These are phyloP conservation scores for Epichloe scottii DNA, from an alignment of 2,329 filamentous ascomycete genomes.

Conservation along the genomic window DNA sequence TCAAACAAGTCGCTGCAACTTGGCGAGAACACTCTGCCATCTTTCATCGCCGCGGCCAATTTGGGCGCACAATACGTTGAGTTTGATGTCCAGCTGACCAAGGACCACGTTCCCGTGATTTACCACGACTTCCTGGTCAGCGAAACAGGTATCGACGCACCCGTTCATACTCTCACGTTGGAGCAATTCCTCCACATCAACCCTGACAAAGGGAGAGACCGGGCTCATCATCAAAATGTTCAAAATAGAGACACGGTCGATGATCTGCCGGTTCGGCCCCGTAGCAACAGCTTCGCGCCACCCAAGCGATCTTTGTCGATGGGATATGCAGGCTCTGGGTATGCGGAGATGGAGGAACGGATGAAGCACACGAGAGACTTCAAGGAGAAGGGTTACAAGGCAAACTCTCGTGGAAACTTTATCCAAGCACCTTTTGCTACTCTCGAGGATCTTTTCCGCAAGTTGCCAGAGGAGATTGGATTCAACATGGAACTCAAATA, in stretches of 20 bases:
- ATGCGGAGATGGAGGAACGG: slow-evolving; percentile 50
- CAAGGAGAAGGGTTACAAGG: slow-evolving; percentile 91
- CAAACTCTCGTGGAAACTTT: slow-evolving; percentile 83
- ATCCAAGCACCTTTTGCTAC: slow-evolving; percentile 96
- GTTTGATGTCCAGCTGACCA: slow-evolving; percentile 93
- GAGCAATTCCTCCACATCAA: slow-evolving; percentile 94
- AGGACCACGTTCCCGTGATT: slow-evolving; percentile 94
- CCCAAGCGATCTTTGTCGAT: slow-evolving; percentile 43
- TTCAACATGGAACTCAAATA: slow-evolving; percentile 99
- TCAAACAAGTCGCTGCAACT: slow-evolving; percentile 80
- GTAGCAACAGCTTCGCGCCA: slow-evolving; percentile 25
- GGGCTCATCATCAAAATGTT: background rate
- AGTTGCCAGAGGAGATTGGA: slow-evolving; percentile 68
- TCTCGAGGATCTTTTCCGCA: slow-evolving; percentile 80
- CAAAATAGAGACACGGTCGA: background rate
- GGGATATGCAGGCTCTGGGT: slow-evolving; percentile 32
- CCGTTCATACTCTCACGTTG: slow-evolving; percentile 85
- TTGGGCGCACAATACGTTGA: slow-evolving; percentile 67
- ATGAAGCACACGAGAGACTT: slow-evolving; percentile 97
- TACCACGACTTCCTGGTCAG: slow-evolving; percentile 98
- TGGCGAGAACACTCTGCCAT: slow-evolving; percentile 90
- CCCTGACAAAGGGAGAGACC: slow-evolving; percentile 29
- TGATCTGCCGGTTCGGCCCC: slow-evolving; percentile 4
- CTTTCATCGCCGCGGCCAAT: slow-evolving; percentile 93
- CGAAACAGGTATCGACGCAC: slow-evolving; percentile 93